phyloP scores from a whole-genome alignment of 2,329 filamentous ascomycete genomes.

The Beauveria sp. region DNA sequence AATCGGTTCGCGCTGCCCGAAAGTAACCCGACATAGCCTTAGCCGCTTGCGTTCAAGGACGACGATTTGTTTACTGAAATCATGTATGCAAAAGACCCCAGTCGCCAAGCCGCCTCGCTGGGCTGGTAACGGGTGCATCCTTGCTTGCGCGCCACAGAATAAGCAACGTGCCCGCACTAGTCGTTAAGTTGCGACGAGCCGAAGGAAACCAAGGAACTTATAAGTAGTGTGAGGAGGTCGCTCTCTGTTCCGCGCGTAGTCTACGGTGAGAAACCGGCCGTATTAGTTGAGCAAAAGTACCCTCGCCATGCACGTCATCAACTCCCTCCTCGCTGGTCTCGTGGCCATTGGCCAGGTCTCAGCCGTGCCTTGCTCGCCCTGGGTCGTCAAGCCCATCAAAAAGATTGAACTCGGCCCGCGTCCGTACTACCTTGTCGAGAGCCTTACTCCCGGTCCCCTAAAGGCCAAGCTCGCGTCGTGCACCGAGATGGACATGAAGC shows the following conservation, averaged over 20 bases:
- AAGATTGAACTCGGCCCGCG: slow-evolving; percentile 54
- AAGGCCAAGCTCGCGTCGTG: slow-evolving; percentile 54
- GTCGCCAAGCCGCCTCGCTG: not conserved
- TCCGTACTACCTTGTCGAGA: slow-evolving; percentile 55
- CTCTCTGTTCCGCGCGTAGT: not conserved
- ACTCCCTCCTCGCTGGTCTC: slow-evolving; percentile 23
- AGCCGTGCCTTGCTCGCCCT: slow-evolving; percentile 20
- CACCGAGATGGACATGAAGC: slow-evolving; percentile 43
- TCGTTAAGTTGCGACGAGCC: not conserved
- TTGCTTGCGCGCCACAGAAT: not conserved
- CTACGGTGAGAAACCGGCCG: not conserved
- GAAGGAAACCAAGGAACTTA: not conserved
- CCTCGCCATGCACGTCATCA: slow-evolving; percentile 25
- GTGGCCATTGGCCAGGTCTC: slow-evolving; percentile 20
- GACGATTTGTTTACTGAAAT: not conserved
- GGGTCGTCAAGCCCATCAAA: slow-evolving; percentile 28
- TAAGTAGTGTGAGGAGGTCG: slow-evolving; percentile 1
- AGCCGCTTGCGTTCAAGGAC: not conserved
- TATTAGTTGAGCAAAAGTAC: not conserved
- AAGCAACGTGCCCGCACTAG: not conserved
- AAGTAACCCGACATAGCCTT: not conserved
- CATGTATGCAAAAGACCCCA: not conserved
- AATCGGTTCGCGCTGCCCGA: not conserved
- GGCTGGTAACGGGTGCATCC: not conserved
- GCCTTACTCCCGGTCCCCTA: slow-evolving; percentile 52